These are phyloP conservation scores for Scleromitrula shiraiana DNA, from an alignment of 2,329 filamentous ascomycete species.

Conservation along the genomic window DNA sequence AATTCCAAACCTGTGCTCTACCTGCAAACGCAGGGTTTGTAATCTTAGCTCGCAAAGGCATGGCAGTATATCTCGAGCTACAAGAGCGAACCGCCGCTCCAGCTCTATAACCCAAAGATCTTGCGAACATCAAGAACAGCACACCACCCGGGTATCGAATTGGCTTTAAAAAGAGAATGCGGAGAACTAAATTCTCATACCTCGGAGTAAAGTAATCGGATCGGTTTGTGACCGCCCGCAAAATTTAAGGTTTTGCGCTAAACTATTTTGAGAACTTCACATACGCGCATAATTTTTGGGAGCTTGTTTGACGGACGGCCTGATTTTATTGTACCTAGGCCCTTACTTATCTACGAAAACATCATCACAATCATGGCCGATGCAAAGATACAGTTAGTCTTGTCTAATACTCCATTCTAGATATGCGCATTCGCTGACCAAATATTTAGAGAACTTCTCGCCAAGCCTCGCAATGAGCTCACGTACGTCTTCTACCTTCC, in stretches of 20 bases:
- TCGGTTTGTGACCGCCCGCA: constrained; percentile 5
- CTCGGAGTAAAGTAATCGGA: constrained; percentile 12
- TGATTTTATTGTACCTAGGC: too few relatives aligned
- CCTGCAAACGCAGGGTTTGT: constrained; percentile 48
- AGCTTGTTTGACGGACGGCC: constrained; percentile 13
- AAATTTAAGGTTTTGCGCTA: constrained; percentile 19
- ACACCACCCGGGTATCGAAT: constrained; percentile 5
- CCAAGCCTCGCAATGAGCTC: constrained; percentile 82
- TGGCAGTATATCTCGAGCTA: constrained; percentile 40
- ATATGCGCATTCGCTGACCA: constrained; percentile 15
- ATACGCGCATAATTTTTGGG: constrained; percentile 17
- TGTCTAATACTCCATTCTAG: background rate
- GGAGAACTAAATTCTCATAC: constrained; percentile 13
- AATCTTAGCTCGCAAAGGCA: constrained; percentile 78
- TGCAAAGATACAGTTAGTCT: constrained; percentile 60
- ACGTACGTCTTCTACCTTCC: constrained; percentile 54
- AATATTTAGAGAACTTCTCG: constrained; percentile 66
- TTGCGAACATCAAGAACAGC: constrained; percentile 47
- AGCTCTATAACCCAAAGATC: constrained; percentile 45
- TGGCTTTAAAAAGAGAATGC: constrained; percentile 10
- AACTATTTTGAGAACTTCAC: constrained; percentile 12
- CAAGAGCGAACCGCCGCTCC: constrained; percentile 41
- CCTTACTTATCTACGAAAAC: constrained; percentile 17
- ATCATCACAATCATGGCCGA: constrained; percentile 47
- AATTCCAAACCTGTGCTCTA: constrained; percentile 41